Evolutionary conservation across 1,284 basidiomycete species (phyloP).

Genomic region (Spongiforma sp.): DNA sequence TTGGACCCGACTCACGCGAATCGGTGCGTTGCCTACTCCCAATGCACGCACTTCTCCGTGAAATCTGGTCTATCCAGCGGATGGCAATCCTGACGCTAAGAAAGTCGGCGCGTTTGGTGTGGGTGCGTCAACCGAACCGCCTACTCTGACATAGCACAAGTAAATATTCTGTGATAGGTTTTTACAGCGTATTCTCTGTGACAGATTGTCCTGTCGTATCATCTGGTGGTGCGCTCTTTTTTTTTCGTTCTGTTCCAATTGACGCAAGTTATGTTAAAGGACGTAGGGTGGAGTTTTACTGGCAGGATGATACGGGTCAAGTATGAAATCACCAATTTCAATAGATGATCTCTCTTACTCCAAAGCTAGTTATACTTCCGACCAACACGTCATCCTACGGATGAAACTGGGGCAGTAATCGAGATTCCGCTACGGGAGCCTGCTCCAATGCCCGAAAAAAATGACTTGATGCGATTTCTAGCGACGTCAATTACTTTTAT

Average conservation of each 20-base stretch:
- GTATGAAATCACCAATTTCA: neutral
- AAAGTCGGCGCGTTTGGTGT: conserved; percentile 49
- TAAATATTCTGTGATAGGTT: too few relatives aligned
- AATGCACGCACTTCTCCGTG: neutral
- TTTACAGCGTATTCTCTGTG: conserved; percentile 1
- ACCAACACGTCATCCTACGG: conserved; percentile 59
- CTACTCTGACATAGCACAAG: too few relatives aligned
- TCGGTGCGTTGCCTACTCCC: conserved; percentile 51
- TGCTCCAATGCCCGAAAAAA: conserved; percentile 75
- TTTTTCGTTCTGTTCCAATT: neutral
- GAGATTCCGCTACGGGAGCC: conserved; percentile 87
- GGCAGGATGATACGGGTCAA: neutral
- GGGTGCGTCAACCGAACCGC: conserved; percentile 59
- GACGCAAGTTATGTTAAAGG: neutral
- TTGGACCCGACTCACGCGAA: conserved; percentile 87
- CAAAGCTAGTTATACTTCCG: conserved; percentile 42
- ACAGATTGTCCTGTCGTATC: neutral
- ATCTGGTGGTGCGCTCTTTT: neutral
- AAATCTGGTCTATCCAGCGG: conserved; percentile 48
- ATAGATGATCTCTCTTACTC: neutral
- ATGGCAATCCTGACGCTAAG: conserved; percentile 80
- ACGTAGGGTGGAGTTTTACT: neutral
- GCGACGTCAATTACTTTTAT: conserved; percentile 95
- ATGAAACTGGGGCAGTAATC: conserved; percentile 78
- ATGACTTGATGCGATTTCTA: conserved; percentile 89